A percentile compares a stretch with the other conserved stretches of the same genome.
These are phyloP conservation scores for Suillus sp. DNA, from an alignment of 768 basidiomycete genomes.

Conservation along the genomic window DNA sequence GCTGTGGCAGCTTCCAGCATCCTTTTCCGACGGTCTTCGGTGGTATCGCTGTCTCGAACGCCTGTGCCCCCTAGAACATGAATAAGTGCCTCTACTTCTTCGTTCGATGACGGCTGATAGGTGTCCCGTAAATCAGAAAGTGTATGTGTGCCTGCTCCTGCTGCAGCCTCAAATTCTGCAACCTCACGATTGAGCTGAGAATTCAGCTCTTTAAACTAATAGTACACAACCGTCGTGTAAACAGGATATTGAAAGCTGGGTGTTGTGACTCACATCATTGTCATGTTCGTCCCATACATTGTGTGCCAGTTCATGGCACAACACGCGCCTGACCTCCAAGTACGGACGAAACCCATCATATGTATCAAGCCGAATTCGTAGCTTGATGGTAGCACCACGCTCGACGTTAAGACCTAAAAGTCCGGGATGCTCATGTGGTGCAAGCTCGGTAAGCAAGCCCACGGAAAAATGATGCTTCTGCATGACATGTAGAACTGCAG, in stretches of 20 bases:
- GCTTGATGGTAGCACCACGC: conserved; percentile 61
- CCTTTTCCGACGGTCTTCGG: conserved; percentile 57
- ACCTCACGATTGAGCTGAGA: conserved; percentile 76
- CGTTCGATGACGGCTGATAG: conserved; percentile 55
- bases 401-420: conserved; percentile 71
- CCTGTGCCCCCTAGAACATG: conserved; percentile 57
- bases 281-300: conserved; percentile 76
- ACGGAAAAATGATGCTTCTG: conserved; percentile 67
- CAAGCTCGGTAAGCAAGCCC: conserved; percentile 72
- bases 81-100: conserved; percentile 56
- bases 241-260: neutral
- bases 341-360: conserved; percentile 77
- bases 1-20: conserved; percentile 62
- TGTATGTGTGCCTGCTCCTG: conserved; percentile 53
- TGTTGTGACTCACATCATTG: conserved; percentile 55
- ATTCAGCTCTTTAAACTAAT: conserved; percentile 74
- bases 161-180: conserved; percentile 61
- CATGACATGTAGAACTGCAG: conserved; percentile 73
- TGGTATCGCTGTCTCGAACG: conserved; percentile 41
- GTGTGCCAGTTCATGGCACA: conserved; percentile 79
- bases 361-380: conserved; percentile 66
- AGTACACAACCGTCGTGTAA: neutral
- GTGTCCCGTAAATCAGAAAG: conserved; percentile 39
- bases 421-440: conserved; percentile 73
- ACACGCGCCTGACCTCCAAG: conserved; percentile 60